phyloP scores from a whole-genome alignment of 2,329 filamentous ascomycete species.

The Alternaria sp. region DNA sequence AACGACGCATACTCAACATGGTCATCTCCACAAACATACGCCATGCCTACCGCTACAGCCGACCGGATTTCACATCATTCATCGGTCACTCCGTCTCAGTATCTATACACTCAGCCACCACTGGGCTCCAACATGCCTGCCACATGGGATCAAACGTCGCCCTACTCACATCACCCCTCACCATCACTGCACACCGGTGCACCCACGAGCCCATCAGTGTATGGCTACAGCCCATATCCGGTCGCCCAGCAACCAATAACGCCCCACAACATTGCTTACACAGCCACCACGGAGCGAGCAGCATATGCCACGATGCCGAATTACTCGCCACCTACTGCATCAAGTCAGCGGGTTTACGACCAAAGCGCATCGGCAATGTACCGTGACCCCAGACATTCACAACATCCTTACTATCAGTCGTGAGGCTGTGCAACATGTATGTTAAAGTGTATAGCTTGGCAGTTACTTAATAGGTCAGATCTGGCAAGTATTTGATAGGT shows the following conservation, averaged over 20 bases:
- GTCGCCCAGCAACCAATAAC: conserved; percentile 21
- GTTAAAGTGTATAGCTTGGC: conserved; percentile 6
- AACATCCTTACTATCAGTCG: conserved; percentile 24
- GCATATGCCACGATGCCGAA: conserved; percentile 17
- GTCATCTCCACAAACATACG: conserved; percentile 32
- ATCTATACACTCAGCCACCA: conserved; percentile 20
- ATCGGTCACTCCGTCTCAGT: conserved; percentile 7
- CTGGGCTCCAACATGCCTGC: conserved; percentile 10
- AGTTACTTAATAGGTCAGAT: conserved; percentile 4
- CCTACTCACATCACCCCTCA: conserved; percentile 23
- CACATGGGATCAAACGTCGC: conserved; percentile 26
- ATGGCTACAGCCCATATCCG: conserved; percentile 23
- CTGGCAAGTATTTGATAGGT: neutral
- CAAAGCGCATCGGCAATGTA: conserved; percentile 17
- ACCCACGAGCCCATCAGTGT: conserved; percentile 10
- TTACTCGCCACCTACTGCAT: conserved; percentile 9
- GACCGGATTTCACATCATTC: conserved; percentile 14
- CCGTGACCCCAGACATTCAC: conserved; percentile 25
- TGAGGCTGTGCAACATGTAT: conserved; percentile 25
- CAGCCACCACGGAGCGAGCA: conserved; percentile 15
- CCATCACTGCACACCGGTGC: conserved; percentile 22
- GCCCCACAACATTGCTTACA: conserved; percentile 18
- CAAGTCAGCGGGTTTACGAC: conserved; percentile 15
- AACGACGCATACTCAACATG: conserved; percentile 27
- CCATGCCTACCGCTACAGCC: conserved; percentile 11